Conservation (phyloP, 2,329 filamentous ascomycete species). For the Aspergillus neoniger region DNA sequence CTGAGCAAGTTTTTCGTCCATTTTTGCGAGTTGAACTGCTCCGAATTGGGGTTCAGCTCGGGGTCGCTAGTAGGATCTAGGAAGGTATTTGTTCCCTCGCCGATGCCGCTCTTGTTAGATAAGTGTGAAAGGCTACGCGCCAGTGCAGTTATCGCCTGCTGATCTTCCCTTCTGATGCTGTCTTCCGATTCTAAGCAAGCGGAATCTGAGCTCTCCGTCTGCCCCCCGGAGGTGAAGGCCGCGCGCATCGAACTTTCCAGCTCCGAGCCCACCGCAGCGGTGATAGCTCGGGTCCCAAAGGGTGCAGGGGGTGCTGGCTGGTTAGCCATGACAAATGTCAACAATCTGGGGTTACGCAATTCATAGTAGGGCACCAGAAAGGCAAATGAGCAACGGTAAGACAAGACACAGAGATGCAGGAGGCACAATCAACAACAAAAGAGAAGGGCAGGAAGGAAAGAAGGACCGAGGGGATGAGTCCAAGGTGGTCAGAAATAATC, state of each 20-base stretch:
- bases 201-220: constrained; percentile 28
- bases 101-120: constrained; percentile 27
- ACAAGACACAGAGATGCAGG: background rate
- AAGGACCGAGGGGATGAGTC: background rate
- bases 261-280: constrained; percentile 10
- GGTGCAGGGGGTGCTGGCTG: constrained; percentile 23
- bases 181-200: constrained; percentile 26
- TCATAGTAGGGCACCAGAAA: background rate
- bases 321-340: constrained; percentile 11
- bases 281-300: constrained; percentile 17
- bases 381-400: background rate
- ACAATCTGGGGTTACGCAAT: background rate
- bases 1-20: constrained; percentile 48
- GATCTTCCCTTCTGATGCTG: constrained; percentile 25
- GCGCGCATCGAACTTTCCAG: constrained; percentile 10
- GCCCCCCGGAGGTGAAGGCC: constrained; percentile 10
- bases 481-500: background rate
- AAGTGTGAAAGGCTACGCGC: constrained; percentile 35
- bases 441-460: background rate
- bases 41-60: constrained; percentile 45
- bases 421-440: background rate
- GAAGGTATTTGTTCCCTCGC: constrained; percentile 38
- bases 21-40: constrained; percentile 45
- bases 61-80: constrained; percentile 36
- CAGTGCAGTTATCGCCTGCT: constrained; percentile 30